Base-by-base conservation (phyloP, 768 basidiomycete species). In the Lentinula guzmanii region DNA sequence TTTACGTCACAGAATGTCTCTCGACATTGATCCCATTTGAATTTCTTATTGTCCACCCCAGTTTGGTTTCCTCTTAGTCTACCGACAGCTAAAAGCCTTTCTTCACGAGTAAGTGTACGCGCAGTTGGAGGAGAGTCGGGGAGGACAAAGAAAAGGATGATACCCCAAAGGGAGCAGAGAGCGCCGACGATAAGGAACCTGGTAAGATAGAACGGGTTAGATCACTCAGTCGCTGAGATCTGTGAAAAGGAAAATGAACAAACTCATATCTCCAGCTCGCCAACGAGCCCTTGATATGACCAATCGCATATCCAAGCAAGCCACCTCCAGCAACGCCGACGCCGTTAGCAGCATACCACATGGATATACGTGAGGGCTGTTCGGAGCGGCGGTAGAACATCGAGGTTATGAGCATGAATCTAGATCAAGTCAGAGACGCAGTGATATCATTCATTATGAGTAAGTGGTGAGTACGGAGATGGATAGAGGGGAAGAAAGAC, bases 271-370 rank as follows among this genome's bases (percentile, higher is more conserved):
- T 58, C 75, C 75, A 77, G 2, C 66, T 67, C 1, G 66, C 61
- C 5, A 76, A 67, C 0, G 66, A 56, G 3, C 71, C 71, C 33
- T 62, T 64, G 6, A 64, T 64, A 52, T 65, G 64, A 7, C 53
- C 61, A 34, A 61, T 63, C 5, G 13, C 62, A 48, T 60, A 63
- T 1, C 74, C 74, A 11, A 76, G 64, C 2, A 76, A 63, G 5
- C 74, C 74, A 52, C 75, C 75, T 4, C 64, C 66, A 1, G 74
- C 75, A 15, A 74, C 71, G 4, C 76, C 76, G 15, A 77, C 42
- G 1, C 76, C 76, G 62, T 77, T 76, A 48, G 71, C 73, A 5
- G 65, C 54, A 64, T 76, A 74, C 75, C 75, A 76, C 7, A 62
- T 56, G 3, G 66, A 65, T 39, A 76, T 76, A n/a, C 74, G 59